A percentile compares a stretch with the other conserved stretches of the same genome.
These are phyloP conservation scores for Sporothrix curviconia DNA, from an alignment of 2,329 filamentous ascomycete species.

Conservation along the genomic window DNA sequence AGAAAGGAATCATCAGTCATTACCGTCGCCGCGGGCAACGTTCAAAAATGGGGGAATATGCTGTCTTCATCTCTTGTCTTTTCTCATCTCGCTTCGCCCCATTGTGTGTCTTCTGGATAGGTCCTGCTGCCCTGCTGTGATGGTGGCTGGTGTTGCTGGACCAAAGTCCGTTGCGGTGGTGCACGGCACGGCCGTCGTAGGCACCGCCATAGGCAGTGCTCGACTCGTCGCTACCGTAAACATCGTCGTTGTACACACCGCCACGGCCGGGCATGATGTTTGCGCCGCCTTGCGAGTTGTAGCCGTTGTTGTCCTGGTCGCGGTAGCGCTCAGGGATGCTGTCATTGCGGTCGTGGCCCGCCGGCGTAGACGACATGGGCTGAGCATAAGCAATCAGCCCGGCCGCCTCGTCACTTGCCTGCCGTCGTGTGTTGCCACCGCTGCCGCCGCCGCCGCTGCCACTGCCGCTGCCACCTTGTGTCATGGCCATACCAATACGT, in stretches of 20 bases:
- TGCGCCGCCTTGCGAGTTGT: too few species aligned
- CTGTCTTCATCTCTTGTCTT: neutral
- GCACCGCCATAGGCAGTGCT: neutral
- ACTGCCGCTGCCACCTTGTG: neutral
- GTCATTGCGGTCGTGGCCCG: neutral
- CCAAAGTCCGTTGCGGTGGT: neutral
- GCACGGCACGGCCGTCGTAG: neutral
- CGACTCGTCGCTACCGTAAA: neutral
- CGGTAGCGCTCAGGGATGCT: slow-evolving; percentile 15
- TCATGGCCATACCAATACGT: neutral
- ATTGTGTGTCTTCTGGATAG: slow-evolving; percentile 1
- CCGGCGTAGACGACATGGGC: slow-evolving; percentile 21
- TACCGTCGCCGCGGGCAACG: neutral
- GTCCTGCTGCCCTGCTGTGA: neutral
- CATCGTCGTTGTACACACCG: neutral
- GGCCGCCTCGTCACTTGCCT: slow-evolving; percentile 24
- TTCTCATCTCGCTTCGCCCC: slow-evolving; percentile 8
- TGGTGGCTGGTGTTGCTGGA: neutral
- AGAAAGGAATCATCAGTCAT: slow-evolving; percentile 9
- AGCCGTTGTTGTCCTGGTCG: neutral
- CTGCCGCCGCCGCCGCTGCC: neutral
- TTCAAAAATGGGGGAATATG: neutral
- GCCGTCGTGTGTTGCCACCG: slow-evolving; percentile 8
- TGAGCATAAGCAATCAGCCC: slow-evolving; percentile 33
- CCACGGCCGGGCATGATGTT: neutral